Evolutionary conservation across 305 asterid genomes (phyloP).

Genomic region (Ruellia speciosa): DNA sequence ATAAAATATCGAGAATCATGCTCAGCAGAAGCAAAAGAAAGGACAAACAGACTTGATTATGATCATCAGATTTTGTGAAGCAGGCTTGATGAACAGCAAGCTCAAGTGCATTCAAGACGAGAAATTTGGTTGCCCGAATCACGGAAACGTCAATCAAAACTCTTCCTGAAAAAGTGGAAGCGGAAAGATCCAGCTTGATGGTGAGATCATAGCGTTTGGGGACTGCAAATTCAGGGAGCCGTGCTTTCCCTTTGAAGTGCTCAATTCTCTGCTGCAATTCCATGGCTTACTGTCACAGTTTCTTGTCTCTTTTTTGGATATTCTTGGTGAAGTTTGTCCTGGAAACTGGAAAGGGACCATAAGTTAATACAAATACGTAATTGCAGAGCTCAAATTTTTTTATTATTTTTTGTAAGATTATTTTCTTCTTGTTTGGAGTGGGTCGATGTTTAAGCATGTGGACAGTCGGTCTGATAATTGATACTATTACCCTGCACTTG

Average conservation of each 20-base stretch:
- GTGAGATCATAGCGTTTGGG: constrained; percentile 35
- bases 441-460: too few species aligned
- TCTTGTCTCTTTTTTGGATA: neutral
- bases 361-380: too few species aligned
- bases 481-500: too few species aligned
- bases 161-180: constrained; percentile 25
- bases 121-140: constrained; percentile 19
- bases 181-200: constrained; percentile 28
- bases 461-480: too few species aligned
- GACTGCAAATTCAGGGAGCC: constrained; percentile 33
- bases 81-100: constrained; percentile 25
- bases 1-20: too few species aligned
- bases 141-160: constrained; percentile 24
- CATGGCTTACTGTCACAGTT: constrained; percentile 10
- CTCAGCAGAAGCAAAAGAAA: neutral
- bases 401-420: too few species aligned
- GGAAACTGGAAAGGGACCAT: too few species aligned
- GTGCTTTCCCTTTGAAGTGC: constrained; percentile 25
- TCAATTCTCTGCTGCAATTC: constrained; percentile 16
- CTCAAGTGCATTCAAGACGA: constrained; percentile 32
- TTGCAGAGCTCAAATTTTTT: too few species aligned
- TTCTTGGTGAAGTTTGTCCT: neutral
- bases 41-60: constrained; percentile 13
- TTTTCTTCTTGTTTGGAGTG: too few species aligned
- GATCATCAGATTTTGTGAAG: constrained; percentile 18